A percentile compares a stretch with the other conserved stretches of the same genome.
phyloP scores from a whole-genome alignment of 257 asterid genomes.

The Prunella vulgaris region DNA sequence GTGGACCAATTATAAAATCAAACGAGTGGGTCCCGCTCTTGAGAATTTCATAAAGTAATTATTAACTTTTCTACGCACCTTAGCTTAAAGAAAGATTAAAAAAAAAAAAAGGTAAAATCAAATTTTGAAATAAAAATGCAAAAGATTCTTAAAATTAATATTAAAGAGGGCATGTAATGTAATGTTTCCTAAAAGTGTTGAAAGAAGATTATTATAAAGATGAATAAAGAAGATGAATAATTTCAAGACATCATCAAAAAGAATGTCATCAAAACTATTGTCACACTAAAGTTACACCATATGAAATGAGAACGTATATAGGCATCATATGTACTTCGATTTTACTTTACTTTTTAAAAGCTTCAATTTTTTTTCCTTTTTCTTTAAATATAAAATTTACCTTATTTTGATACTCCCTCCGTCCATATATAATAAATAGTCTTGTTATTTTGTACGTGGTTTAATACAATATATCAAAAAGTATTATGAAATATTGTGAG shows the following conservation, averaged over 20 bases:
- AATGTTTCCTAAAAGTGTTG: conserved; percentile 30
- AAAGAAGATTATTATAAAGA: conserved; percentile 23
- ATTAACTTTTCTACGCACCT: conserved; percentile 27
- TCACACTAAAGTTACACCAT: conserved; percentile 31
- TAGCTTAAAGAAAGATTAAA: too few species aligned
- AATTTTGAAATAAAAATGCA: not conserved
- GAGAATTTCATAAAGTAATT: not conserved
- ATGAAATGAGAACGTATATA: conserved; percentile 2
- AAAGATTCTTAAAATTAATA: conserved; percentile 21
- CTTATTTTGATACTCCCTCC: too few species aligned
- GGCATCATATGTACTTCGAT: not conserved
- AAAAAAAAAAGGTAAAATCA: not conserved
- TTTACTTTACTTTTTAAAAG: too few species aligned
- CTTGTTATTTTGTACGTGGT: too few species aligned
- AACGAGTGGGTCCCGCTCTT: conserved; percentile 18
- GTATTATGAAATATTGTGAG: too few species aligned
- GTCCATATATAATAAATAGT: too few species aligned
- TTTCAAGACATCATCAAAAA: conserved; percentile 30
- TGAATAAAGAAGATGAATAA: conserved; percentile 31
- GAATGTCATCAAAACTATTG: conserved; percentile 31
- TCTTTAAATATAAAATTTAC: too few species aligned
- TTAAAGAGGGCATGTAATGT: conserved; percentile 33
- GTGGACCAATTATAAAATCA: not conserved
- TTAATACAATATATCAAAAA: too few species aligned
- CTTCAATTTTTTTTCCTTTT: too few species aligned